Percentiles rank a stretch among this genome's conserved stretches.
Evolutionary conservation across 192 early-diverging fungal species (phyloP).

Genomic region (Coemansia sp.): DNA sequence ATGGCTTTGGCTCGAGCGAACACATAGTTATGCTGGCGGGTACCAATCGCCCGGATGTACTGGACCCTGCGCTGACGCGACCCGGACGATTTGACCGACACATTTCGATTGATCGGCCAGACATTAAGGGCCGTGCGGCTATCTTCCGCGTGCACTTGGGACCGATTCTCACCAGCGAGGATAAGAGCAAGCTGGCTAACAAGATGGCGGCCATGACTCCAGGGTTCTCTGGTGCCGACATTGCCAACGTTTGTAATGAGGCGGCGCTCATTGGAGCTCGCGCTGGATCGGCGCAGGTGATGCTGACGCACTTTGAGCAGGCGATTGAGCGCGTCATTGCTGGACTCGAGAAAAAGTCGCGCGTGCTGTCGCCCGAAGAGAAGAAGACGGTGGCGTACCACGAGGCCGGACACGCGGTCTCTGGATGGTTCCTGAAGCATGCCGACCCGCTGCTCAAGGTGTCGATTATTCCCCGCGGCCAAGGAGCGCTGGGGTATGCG

Average conservation of each 20-base stretch:
- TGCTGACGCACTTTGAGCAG: conserved; percentile 90
- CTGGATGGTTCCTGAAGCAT: conserved; percentile 96
- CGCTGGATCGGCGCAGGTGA: conserved; percentile 72
- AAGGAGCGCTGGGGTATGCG: conserved; percentile 96
- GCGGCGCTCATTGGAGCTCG: conserved; percentile 97
- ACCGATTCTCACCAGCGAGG: conserved; percentile 87
- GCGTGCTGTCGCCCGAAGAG: conserved; percentile 92
- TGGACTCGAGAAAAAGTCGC: conserved; percentile 97
- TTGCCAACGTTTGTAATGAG: conserved; percentile 99
- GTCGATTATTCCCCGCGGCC: conserved; percentile 96
- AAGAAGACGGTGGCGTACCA: conserved; percentile 99
- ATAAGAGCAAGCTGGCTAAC: conserved; percentile 75
- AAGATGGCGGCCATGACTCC: conserved; percentile 96
- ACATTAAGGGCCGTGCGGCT: conserved; percentile 93
- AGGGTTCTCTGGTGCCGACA: conserved; percentile 97
- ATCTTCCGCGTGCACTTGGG: conserved; percentile 97
- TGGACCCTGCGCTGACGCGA: conserved; percentile 94
- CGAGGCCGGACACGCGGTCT: conserved; percentile 99
- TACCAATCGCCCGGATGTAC: conserved; percentile 96
- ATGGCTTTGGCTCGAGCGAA: conserved; percentile 77
- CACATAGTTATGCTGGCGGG: conserved; percentile 94
- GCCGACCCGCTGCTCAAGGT: conserved; percentile 98
- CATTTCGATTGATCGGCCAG: conserved; percentile 94
- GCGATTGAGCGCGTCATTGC: conserved; percentile 99
- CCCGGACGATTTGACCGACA: conserved; percentile 99